phyloP scores from a whole-genome alignment of 2,329 filamentous ascomycete species.

The Nigrospora sphaerica region DNA sequence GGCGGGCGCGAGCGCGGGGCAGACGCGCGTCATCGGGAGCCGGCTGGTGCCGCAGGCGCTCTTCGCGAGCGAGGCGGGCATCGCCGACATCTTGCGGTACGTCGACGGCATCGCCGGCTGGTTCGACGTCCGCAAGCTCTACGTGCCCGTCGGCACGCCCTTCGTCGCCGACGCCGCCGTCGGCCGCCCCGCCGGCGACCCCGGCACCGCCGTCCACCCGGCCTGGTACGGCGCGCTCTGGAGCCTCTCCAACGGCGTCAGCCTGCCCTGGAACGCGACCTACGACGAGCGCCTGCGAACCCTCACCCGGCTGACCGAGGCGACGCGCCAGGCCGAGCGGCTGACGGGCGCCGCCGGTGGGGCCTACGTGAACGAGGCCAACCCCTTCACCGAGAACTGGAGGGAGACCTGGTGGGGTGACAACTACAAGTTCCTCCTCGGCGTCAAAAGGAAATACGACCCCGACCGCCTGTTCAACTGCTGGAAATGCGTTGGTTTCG shows the following conservation, averaged over 20 bases:
- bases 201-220: conserved; percentile 10
- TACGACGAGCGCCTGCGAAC: conserved; percentile 10
- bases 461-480: conserved; percentile 21
- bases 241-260: conserved; percentile 6
- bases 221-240: conserved; percentile 14
- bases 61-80: conserved; percentile 9
- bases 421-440: conserved; percentile 21
- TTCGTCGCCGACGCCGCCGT: conserved; percentile 7
- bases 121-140: conserved; percentile 11
- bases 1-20: conserved; percentile 7
- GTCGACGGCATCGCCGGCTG: conserved; percentile 2
- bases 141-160: conserved; percentile 11
- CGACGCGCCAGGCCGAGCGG: conserved; percentile 8
- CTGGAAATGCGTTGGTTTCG: conserved; percentile 15
- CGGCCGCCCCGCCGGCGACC: background rate
- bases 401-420: conserved; percentile 25
- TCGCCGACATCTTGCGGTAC: conserved; percentile 8
- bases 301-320: conserved; percentile 7
- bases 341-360: conserved; percentile 22
- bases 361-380: conserved; percentile 31
- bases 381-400: conserved; percentile 25
- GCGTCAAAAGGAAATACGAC: conserved; percentile 24
- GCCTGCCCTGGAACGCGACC: conserved; percentile 10
- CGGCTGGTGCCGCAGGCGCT: conserved; percentile 10
- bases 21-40: conserved; percentile 8